Base-by-base conservation (phyloP, 805 yeast genomes). In the Teunomyces tritomae region DNA sequence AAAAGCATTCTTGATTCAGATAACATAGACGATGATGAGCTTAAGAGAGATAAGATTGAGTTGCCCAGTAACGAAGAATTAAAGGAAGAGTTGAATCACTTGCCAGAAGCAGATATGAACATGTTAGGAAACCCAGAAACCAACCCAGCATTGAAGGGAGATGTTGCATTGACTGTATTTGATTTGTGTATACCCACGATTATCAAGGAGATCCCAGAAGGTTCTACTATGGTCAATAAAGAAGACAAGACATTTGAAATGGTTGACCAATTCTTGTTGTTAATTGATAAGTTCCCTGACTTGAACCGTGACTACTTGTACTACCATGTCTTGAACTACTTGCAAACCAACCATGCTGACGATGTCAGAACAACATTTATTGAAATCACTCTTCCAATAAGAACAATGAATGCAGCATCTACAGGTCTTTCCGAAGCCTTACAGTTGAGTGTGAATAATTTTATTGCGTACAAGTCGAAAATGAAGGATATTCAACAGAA, bases 51-150 rank as follows among this genome's bases (percentile, higher is more conserved):
- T 48, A 55, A 64, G 47, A 76, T 79, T 44, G 68, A 63, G 36
- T 68, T 77, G 24, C 83, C 82, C 27, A 70, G 76, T 8, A 77
- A 76, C 20, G 89, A 83, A 44, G 77, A 74, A 9, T 57, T 83
- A 64, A 82, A 82, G 53, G 81, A 79, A 48, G 80, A 82, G 57
- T 73, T 91, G 59, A 82, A 84, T 48, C 78, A 79, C 45, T 74
- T 91, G 52, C 97, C 97, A 0, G 97, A 90, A 53, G 87, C 90
- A 28, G 94, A 90, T 61, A 76, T 89, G 73, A 84, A 83, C 57
- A 83, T 89, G 76, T 73, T 91, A 55, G 97, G 97, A 24, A 83
- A 83, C 52, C 84, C 85, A n/a, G 95, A 88, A 43, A 80, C 89
- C 24, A 92, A 53, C 82, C 83, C 72, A 82, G 92, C 72, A 68